Percentiles rank a stretch among this genome's conserved stretches.
These are phyloP conservation scores for Spencermartinsiella ligniputridi DNA, from an alignment of 1,139 yeast genomes.

Conservation along the genomic window DNA sequence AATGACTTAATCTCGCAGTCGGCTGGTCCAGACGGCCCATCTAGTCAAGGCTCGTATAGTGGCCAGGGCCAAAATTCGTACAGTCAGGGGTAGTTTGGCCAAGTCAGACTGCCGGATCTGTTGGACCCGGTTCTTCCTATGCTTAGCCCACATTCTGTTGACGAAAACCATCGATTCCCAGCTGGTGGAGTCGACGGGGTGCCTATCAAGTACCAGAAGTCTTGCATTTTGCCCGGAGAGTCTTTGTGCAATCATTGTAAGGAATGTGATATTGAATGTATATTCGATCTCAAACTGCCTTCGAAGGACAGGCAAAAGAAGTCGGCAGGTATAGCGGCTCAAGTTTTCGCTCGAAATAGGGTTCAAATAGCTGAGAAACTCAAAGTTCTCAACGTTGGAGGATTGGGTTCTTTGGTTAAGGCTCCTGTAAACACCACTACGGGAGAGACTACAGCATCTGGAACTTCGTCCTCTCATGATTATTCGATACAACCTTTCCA, in stretches of 20 bases:
- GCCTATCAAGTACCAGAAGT: conserved; percentile 16
- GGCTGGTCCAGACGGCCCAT: no score
- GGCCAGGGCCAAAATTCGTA: no score
- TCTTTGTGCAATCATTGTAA: conserved; percentile 20
- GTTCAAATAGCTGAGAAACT: background rate
- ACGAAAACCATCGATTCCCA: background rate
- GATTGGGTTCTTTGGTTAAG: background rate
- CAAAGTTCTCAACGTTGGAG: conserved; percentile 1
- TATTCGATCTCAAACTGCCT: conserved; percentile 17
- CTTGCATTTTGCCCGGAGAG: conserved; percentile 14
- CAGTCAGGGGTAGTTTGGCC: background rate
- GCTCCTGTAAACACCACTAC: background rate
- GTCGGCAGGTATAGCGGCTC: conserved; percentile 21
- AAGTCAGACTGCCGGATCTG: background rate
- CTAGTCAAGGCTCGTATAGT: no score
- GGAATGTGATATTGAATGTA: conserved; percentile 18
- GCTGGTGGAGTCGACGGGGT: background rate
- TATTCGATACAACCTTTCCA: no score
- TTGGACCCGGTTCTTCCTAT: background rate
- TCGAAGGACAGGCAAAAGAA: conserved; percentile 17
- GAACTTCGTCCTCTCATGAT: no score
- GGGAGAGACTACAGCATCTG: background rate
- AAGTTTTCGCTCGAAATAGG: conserved; percentile 2
- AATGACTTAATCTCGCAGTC: no score
- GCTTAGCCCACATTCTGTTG: background rate